Evolutionary conservation across 805 yeast genomes (phyloP).

Genomic region (Debaryomyces castellii): DNA sequence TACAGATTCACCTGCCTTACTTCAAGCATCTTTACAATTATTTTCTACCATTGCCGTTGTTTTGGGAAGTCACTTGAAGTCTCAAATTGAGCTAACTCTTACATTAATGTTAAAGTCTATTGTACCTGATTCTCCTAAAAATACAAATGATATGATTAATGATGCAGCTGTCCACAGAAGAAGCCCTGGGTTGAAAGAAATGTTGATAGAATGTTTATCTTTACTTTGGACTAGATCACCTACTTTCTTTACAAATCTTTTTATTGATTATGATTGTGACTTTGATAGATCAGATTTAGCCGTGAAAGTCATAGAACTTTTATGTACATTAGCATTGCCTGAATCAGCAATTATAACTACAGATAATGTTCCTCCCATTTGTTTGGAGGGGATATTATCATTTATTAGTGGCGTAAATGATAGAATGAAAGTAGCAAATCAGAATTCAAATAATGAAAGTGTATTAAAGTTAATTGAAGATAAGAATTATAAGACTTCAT

Average conservation of each 20-base stretch:
- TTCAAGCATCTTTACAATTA: slow-evolving; percentile 74
- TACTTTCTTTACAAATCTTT: slow-evolving; percentile 69
- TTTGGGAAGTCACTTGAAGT: slow-evolving; percentile 61
- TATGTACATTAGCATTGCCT: slow-evolving; percentile 79
- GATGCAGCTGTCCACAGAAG: slow-evolving; percentile 20
- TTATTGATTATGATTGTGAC: slow-evolving; percentile 86
- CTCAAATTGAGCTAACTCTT: slow-evolving; percentile 77
- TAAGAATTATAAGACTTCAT: slow-evolving; percentile 64
- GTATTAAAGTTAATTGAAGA: slow-evolving; percentile 38
- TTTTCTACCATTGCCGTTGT: slow-evolving; percentile 71
- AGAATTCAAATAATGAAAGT: slow-evolving; percentile 6
- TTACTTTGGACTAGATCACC: slow-evolving; percentile 82
- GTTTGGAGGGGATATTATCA: slow-evolving; percentile 82
- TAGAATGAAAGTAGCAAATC: slow-evolving; percentile 33
- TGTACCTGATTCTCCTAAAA: slow-evolving; percentile 30
- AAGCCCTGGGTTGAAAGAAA: slow-evolving; percentile 62
- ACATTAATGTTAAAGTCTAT: slow-evolving; percentile 62
- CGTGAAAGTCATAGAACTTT: slow-evolving; percentile 60
- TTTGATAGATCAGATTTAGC: slow-evolving; percentile 81
- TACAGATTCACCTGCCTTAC: slow-evolving; percentile 66
- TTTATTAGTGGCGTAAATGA: slow-evolving; percentile 64
- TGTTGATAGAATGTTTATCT: slow-evolving; percentile 80
- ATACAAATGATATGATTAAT: slow-evolving; percentile 19
- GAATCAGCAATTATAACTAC: slow-evolving; percentile 80
- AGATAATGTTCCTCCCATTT: slow-evolving; percentile 87